phyloP scores from a whole-genome alignment of 208 protist genomes.

The Acanthamoeba royreba region DNA sequence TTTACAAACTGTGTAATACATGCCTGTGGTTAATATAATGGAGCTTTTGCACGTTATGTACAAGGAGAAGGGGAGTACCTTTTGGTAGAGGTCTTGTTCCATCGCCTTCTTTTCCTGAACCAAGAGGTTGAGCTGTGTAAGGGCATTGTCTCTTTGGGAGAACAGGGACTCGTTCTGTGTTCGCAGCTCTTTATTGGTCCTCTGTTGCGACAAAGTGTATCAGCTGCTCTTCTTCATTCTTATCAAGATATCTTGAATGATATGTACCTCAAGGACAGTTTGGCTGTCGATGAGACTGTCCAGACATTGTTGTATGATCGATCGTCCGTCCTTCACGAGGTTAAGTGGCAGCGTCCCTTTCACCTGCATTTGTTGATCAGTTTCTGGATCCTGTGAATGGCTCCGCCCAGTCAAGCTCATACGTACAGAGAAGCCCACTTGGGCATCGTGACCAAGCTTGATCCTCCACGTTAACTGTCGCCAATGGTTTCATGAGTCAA shows the following conservation, averaged over 20 bases:
- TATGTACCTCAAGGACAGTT: background rate
- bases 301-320: background rate
- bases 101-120: slow-evolving; percentile 32
- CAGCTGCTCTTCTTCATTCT: too few relatives aligned
- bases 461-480: slow-evolving; percentile 28
- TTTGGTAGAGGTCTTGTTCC: slow-evolving; percentile 8
- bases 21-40: too few relatives aligned
- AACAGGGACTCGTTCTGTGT: background rate
- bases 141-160: background rate
- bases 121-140: slow-evolving; percentile 13
- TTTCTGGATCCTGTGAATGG: too few relatives aligned
- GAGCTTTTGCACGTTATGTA: too few relatives aligned
- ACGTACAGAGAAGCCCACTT: slow-evolving; percentile 31
- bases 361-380: too few relatives aligned
- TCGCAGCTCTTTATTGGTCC: slow-evolving; percentile 10
- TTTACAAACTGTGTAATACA: slow-evolving; percentile 18
- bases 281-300: background rate
- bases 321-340: background rate
- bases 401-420: background rate
- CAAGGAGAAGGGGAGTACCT: background rate
- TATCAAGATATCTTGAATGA: background rate
- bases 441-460: background rate
- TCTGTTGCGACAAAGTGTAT: background rate
- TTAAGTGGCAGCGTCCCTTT: slow-evolving; percentile 29
- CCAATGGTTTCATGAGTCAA: background rate